Base-by-base conservation (phyloP, 2,329 filamentous ascomycete species). In the Didymella arachidicola region DNA sequence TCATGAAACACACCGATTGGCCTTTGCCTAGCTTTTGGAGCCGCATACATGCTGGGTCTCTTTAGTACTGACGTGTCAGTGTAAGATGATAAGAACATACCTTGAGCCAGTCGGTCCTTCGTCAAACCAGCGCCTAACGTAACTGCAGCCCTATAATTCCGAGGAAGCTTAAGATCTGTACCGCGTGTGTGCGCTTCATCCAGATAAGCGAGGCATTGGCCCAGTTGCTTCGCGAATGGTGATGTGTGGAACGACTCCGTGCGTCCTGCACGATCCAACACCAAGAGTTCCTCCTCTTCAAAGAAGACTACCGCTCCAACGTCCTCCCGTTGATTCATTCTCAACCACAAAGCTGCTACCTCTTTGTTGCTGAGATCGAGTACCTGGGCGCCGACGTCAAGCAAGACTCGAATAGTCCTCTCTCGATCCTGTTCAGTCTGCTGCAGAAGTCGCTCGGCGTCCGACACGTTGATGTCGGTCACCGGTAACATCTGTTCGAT, bases 101-200 rank as follows among this genome's bases (percentile, higher is more conserved):
- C 88, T 82, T 93, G 89, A 0, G 88, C 85, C 0, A 92, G 70
- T 14, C 83, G 78, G 59, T 93, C 90, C 60, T 93, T 93, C 0
- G 86, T 89, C 1, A 92, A 63, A 4, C 80, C 78, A 0, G 86
- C 80, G 0, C 89, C 89, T 0, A 94, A 71, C 0, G 89, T 92
- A 0, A 93, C 86, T 0, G 86, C 86, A 0, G 89, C 90, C 0
- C 85, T 79, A 62, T 87, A 88, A 12, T 82, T 4, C 0, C 56
- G 55, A 0, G 88, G 89, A 0, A 92, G 73, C 32, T 83, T 84
- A 0, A 93, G 68, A 61, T 93, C 89, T 0, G 84, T 91, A 0
- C 90, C 89, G 59, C 89, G 75, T 0, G 89, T 91, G 60, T 93
- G 89, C 0, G 84, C 82, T 57, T 93, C 86, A 48, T 93, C 89